phyloP scores from a whole-genome alignment of 2,329 filamentous ascomycete species.

The Fusarium nisikadoi region DNA sequence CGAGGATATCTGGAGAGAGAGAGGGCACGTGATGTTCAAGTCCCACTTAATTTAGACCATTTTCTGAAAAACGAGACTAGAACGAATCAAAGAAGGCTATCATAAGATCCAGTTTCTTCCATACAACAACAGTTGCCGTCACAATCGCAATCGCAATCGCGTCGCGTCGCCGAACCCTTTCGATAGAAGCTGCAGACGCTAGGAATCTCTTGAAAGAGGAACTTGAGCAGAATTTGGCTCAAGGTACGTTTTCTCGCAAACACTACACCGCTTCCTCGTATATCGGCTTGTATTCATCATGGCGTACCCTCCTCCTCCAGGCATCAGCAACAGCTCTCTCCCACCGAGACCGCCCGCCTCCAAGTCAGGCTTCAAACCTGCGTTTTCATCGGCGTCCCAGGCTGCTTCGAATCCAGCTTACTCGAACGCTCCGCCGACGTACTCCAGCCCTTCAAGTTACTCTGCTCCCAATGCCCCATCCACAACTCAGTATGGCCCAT shows the following conservation, averaged over 20 bases:
- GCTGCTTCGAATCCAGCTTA: constrained; percentile 53
- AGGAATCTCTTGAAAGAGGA: constrained; percentile 27
- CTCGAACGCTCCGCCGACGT: constrained; percentile 44
- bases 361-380: constrained; percentile 58
- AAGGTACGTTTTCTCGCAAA: constrained; percentile 60
- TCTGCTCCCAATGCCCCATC: constrained; percentile 49
- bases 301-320: constrained; percentile 89
- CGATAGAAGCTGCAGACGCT: constrained; percentile 7
- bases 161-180: background rate
- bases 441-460: constrained; percentile 48
- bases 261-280: constrained; percentile 37
- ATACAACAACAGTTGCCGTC: constrained; percentile 15
- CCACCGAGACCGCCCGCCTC: constrained; percentile 80
- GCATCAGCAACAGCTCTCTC: constrained; percentile 64
- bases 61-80: constrained; percentile 26
- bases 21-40: background rate
- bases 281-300: constrained; percentile 71
- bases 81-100: constrained; percentile 18
- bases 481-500: constrained; percentile 57
- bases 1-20: background rate
- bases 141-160: constrained; percentile 14
- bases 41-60: background rate
- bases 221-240: constrained; percentile 56
- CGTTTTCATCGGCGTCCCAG: constrained; percentile 58
- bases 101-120: constrained; percentile 29